Conservation (phyloP, 805 yeast species). For the Yarrowia yakushimensis region DNA sequence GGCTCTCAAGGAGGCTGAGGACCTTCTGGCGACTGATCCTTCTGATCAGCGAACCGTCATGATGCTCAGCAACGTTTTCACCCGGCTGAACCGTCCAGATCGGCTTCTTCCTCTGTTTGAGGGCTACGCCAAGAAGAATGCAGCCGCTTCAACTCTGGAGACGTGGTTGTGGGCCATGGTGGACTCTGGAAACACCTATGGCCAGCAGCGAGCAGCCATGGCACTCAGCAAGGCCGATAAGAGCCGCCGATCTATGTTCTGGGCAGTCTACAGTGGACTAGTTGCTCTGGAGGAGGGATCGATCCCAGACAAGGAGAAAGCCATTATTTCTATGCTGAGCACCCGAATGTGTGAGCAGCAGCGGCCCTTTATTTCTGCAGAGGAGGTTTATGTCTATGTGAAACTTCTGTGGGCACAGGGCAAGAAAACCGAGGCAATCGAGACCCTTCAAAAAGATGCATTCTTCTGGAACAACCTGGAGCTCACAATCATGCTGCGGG, state of each 20-base stretch:
- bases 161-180: slow-evolving; percentile 57
- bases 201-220: slow-evolving; percentile 52
- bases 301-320: not conserved
- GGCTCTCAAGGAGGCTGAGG: slow-evolving; percentile 27
- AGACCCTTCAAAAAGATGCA: slow-evolving; percentile 31
- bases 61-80: slow-evolving; percentile 17
- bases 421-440: slow-evolving; percentile 41
- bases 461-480: slow-evolving; percentile 52
- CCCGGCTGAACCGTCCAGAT: not conserved
- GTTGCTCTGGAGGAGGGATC: not conserved
- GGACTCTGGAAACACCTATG: slow-evolving; percentile 46
- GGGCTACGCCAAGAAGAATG: slow-evolving; percentile 20
- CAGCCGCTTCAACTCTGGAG: slow-evolving; percentile 29
- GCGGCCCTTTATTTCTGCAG: slow-evolving; percentile 54
- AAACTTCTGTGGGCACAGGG: slow-evolving; percentile 45
- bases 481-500: slow-evolving; percentile 44
- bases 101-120: slow-evolving; percentile 7
- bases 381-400: slow-evolving; percentile 62
- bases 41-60: slow-evolving; percentile 8
- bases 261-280: slow-evolving; percentile 41
- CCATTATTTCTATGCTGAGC: slow-evolving; percentile 7
- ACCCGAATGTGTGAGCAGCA: slow-evolving; percentile 51
- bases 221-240: slow-evolving; percentile 30
- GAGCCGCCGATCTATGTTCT: slow-evolving; percentile 29
- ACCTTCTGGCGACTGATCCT: slow-evolving; percentile 3